Base-by-base conservation (phyloP, 2,329 filamentous ascomycete genomes). In the Dothiorella sarmentorum region DNA sequence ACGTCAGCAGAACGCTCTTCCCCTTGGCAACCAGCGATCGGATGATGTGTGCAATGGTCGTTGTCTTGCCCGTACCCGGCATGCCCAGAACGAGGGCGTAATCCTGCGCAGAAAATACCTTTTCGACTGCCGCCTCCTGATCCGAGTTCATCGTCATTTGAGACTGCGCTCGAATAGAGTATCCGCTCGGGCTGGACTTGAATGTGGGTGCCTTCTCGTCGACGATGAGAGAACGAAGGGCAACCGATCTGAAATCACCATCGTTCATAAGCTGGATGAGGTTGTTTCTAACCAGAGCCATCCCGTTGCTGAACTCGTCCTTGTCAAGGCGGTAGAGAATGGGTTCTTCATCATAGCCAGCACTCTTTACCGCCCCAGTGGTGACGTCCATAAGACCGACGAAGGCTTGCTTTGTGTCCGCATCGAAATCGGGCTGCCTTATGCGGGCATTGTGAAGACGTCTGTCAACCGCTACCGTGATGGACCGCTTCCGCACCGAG, bases 51-150 rank as follows among this genome's bases (percentile, higher is more conserved):
- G 93, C 91, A 68, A 99, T 97, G 0, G 94, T 99, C 0, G 94
- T 99, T 2, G 94, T 99, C 74, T 99, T 99, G 60, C 94, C 94
- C 0, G 94, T 99, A 7, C 94, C 94, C 1, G 94, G 94, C 94
- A 99, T 99, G 26, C 94, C 94, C 18, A 99, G 83, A 11, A 99
- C 92, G n/a, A 99, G 80, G 7, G 94, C 93, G 72, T 97, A 99
- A 75, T 99, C 92, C 65, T 89, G 84, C 3, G 94, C 93, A 67
- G 88, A 91, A 88, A 99, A 95, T 37, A 99, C 93, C 73, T 97
- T 97, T 65, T 91, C 84, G 55, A 99, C 91, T 0, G 94, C 94
- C 60, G 81, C 82, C 67, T 82, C 86, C 72, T 99, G 94, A 69
- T 97, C 94, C 9, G 89, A 80, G 64, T 99, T 99, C 65, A 99